A percentile compares a stretch with the other conserved stretches of the same genome.
Evolutionary conservation across 108 stramenopile genomes (phyloP).

Genomic region (Conticribra guillardii): DNA sequence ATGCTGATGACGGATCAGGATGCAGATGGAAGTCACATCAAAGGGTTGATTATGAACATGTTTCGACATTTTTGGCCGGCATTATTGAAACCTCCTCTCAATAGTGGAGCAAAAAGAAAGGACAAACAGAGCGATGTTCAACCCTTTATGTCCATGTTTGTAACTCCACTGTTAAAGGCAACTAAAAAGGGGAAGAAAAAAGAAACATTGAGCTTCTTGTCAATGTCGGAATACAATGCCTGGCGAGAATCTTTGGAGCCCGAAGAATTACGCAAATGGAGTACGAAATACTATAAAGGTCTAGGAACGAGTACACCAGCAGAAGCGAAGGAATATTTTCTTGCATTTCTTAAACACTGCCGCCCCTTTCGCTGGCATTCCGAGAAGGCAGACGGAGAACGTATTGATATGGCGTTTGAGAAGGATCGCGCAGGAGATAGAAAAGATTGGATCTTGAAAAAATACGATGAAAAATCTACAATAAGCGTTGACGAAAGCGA

Average conservation of each 20-base stretch:
- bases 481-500: constrained; percentile 35
- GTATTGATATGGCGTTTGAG: constrained; percentile 88
- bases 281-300: constrained; percentile 96
- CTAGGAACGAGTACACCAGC: constrained; percentile 89
- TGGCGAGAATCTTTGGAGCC: constrained; percentile 69
- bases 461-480: constrained; percentile 60
- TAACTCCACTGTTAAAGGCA: constrained; percentile 91
- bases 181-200: constrained; percentile 57
- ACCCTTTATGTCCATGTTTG: constrained; percentile 85
- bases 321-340: constrained; percentile 92
- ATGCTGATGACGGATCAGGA: constrained; percentile 97
- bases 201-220: constrained; percentile 75
- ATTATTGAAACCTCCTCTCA: constrained; percentile 67
- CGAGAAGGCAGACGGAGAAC: constrained; percentile 70
- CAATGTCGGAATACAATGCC: constrained; percentile 78
- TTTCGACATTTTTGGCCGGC: constrained; percentile 93
- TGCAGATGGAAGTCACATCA: constrained; percentile 91
- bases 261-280: constrained; percentile 66
- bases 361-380: constrained; percentile 79
- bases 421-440: constrained; percentile 82
- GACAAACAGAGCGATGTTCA: constrained; percentile 16
- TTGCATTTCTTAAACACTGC: constrained; percentile 68
- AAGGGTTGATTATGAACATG: constrained; percentile 93
- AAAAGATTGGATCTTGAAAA: constrained; percentile 81
- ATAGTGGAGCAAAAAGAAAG: constrained; percentile 34